phyloP scores from a whole-genome alignment of 2,329 filamentous ascomycete species.

The Fusarium domesticum region DNA sequence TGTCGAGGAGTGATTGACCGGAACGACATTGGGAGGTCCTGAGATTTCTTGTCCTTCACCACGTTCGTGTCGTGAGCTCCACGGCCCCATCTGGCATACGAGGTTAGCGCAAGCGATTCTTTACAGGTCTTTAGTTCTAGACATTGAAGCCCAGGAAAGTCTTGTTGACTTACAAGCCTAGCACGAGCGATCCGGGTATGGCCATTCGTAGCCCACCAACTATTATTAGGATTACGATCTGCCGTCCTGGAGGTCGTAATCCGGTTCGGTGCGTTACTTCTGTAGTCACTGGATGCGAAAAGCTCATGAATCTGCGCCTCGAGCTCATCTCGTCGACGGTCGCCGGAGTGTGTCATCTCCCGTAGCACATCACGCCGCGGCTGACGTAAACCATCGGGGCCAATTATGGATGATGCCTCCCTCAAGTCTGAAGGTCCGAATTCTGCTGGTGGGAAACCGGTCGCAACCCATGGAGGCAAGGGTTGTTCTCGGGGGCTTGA shows the following conservation, averaged over 20 bases:
- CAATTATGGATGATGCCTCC: constrained; percentile 2
- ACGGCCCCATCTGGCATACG: constrained; percentile 9
- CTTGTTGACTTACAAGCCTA: constrained; percentile 21
- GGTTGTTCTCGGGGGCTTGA: constrained; percentile 13
- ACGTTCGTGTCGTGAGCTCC: not conserved
- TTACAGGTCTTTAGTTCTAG: too few species aligned
- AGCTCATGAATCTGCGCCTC: constrained; percentile 30
- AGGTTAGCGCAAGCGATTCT: too few species aligned
- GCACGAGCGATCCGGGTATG: constrained; percentile 18
- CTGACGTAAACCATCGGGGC: constrained; percentile 7
- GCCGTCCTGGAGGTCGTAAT: constrained; percentile 5
- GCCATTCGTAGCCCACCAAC: constrained; percentile 27
- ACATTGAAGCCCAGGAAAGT: too few species aligned
- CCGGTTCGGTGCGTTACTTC: constrained; percentile 12
- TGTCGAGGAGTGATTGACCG: not conserved
- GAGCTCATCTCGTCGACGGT: constrained; percentile 25
- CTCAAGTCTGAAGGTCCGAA: not conserved
- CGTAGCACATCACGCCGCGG: constrained; percentile 26
- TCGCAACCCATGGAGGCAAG: constrained; percentile 23
- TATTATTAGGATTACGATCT: constrained; percentile 14
- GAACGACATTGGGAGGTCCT: constrained; percentile 1
- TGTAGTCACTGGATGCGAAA: constrained; percentile 9
- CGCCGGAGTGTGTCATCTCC: constrained; percentile 25
- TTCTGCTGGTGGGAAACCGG: constrained; percentile 14
- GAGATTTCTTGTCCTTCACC: not conserved